Base-by-base conservation (phyloP, 1,284 basidiomycete genomes). In the Trichosporon sp. region DNA sequence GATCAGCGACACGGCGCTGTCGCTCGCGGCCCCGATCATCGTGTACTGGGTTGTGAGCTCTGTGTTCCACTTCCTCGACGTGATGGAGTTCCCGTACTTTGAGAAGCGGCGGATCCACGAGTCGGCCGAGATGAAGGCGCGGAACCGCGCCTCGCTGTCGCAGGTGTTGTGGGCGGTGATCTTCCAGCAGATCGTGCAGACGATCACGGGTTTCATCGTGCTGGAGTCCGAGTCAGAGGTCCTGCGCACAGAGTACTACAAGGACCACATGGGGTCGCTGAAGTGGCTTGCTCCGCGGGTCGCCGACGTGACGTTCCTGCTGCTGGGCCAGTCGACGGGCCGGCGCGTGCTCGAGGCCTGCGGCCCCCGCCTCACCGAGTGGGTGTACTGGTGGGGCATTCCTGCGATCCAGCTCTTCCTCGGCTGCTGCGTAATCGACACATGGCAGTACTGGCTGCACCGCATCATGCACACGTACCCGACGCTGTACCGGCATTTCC, bases 381-480 rank as follows among this genome's bases (percentile, higher is more conserved):
- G 85, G 77, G 71, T 88, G 19, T 99, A 99, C 79, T 99, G 96
- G 96, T 99, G 95, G 93, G 88, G 83, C 19, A 87, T 95, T 10
- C 96, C 96, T 0, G 73, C 81, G 3, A 74, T 84, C 2, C 94
- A 95, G 80, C 84, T 96, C 63, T 73, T 91, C 13, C 82, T 87
- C 52, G 93, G 92, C 27, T 90, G 94, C 83, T 91, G 96, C 78
- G 79, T 95, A 67, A 90, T 99, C 75, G 95, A 99, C 81, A 94
- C 95, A 33, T 98, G 94, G 94, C 94, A 99, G 81, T 99, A 99
- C 81, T 92, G 92, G 81, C 84, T 93, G 40, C 95, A 99, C 78
- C 91, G 96, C 56, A 81, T 84, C 44, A 92, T 97, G 88, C 95
- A 99, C 83, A 83, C 86, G 73, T 94, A 92, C 83, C 90, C 89